These are phyloP conservation scores for Kwoniella botswanensis DNA, from an alignment of 768 basidiomycete genomes.

Conservation along the genomic window DNA sequence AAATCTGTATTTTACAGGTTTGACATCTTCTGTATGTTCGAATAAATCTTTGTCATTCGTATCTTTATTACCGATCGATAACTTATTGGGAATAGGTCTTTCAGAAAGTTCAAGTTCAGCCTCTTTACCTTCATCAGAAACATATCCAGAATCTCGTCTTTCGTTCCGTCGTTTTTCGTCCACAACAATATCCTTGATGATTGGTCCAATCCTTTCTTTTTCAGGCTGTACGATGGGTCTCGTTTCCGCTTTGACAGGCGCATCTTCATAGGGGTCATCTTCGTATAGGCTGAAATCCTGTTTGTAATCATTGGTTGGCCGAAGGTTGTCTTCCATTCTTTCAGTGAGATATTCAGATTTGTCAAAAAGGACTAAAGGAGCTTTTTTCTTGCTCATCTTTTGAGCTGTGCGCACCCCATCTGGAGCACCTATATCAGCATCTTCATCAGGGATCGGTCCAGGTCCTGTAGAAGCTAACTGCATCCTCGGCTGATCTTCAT, in stretches of 20 bases:
- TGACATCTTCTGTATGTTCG: constrained; percentile 1
- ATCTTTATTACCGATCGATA: neutral
- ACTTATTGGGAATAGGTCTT: neutral
- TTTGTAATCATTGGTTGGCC: neutral
- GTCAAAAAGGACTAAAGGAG: neutral
- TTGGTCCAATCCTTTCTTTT: neutral
- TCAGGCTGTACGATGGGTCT: neutral
- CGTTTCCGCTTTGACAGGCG: neutral
- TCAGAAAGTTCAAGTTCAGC: neutral
- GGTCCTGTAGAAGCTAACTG: neutral
- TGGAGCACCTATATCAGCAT: constrained; percentile 15
- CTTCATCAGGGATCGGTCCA: constrained; percentile 1
- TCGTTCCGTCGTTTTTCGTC: neutral
- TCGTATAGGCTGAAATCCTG: neutral
- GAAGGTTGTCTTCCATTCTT: neutral
- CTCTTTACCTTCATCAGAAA: neutral
- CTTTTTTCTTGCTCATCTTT: neutral
- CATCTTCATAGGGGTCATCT: neutral
- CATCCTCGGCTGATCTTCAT: neutral
- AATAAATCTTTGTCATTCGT: neutral
- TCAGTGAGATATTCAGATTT: neutral
- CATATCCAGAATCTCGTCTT: constrained; percentile 1
- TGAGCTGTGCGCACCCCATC: neutral
- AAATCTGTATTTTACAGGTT: neutral
- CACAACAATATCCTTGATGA: neutral